Evolutionary conservation across 2,329 filamentous ascomycete genomes (phyloP), one percentile per base, ranked within the genome.

Genomic region (Biscogniauxia marginata): DNA sequence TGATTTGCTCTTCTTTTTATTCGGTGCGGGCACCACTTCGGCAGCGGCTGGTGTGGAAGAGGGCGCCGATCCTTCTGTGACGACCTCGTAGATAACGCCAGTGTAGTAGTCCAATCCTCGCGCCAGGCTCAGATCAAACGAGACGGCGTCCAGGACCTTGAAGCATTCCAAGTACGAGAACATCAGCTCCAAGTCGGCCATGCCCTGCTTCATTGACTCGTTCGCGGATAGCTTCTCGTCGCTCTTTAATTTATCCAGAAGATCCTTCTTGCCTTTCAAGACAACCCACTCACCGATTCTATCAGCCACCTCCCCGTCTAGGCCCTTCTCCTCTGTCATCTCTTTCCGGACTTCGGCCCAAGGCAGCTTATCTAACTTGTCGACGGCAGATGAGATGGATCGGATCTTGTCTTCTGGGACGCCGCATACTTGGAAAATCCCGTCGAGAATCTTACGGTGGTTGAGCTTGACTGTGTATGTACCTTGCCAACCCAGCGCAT

Each of bases 61-160:
- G 7, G 61, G 57, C 30, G 85, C 85, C 19, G 85, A 88, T 58
- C 86, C 86, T 71, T 90, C 86, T 8, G 88, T 91, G 58, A 91
- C 80, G 48, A 89, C 84, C 71, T 90, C 87, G 75, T 87, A 90
- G 68, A 90, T 90, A 59, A 90, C 76, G 57, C 86, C 87, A 9
- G 88, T 91, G 74, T 89, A 88, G 73, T 90, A 90, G 71, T 92
- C 89, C 21, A 91, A 79, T 18, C 89, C 89, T 65, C 89, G 84
- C 25, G 89, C 88, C 47, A 92, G 78, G 25, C 85, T 88, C 68
- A 91, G 81, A 68, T 91, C 88, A 69, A 92, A 88, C 1, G 86
- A 89, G 54, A 91, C 79, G 50, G 80, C 80, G 56, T 85, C 80
- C 22, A 88, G 75, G 19, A 85, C 81, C 52, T 80, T 79, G 67